phyloP scores from a whole-genome alignment of 2,329 filamentous ascomycete genomes.

The Lachnellula occidentalis region DNA sequence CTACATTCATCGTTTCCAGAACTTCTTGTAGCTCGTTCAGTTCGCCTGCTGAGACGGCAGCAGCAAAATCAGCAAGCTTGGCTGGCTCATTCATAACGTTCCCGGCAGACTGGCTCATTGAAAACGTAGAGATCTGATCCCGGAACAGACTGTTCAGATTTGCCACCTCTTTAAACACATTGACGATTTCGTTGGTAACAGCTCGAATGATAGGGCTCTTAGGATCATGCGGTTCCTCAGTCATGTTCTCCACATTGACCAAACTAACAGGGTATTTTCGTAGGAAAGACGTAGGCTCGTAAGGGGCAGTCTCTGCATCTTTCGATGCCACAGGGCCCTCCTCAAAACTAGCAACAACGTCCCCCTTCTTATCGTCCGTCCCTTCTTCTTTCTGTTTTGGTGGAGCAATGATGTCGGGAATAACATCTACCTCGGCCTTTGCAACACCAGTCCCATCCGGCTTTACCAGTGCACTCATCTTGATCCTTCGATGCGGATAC shows the following conservation, averaged over 20 bases:
- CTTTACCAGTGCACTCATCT: conserved; percentile 76
- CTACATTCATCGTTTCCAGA: conserved; percentile 80
- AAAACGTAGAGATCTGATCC: conserved; percentile 96
- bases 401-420: conserved; percentile 53
- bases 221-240: conserved; percentile 83
- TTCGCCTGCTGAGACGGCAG: conserved; percentile 91
- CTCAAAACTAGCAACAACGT: conserved; percentile 96
- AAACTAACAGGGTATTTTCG: conserved; percentile 88
- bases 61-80: conserved; percentile 94
- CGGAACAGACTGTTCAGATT: conserved; percentile 91
- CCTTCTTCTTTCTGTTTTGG: conserved; percentile 49
- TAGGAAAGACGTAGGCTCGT: conserved; percentile 87
- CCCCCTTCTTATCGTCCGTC: conserved; percentile 69
- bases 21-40: conserved; percentile 90
- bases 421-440: conserved; percentile 46
- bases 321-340: conserved; percentile 58
- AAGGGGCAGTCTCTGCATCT: conserved; percentile 53
- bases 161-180: conserved; percentile 96
- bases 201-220: conserved; percentile 86
- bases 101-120: conserved; percentile 88
- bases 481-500: conserved; percentile 92
- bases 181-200: conserved; percentile 95
- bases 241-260: conserved; percentile 90
- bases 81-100: conserved; percentile 94
- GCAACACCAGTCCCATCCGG: conserved; percentile 41